Conservation (phyloP, 1,139 yeast genomes). For the Yamadazyma blattariae region DNA sequence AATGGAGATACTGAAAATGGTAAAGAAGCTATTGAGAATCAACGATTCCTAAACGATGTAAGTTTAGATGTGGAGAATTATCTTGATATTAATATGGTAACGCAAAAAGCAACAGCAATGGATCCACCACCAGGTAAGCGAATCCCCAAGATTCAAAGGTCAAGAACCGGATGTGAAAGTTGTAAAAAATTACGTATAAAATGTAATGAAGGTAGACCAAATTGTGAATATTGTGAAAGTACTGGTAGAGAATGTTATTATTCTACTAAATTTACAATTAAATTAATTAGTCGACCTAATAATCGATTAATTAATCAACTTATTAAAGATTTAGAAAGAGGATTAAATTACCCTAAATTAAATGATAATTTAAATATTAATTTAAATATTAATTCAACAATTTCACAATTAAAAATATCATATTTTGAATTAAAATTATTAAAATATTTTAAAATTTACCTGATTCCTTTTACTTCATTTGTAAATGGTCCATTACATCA, state of each 20-base stretch:
- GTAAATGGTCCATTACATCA: constrained; percentile 6
- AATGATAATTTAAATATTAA: background rate
- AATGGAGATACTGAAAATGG: too few species aligned
- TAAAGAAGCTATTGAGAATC: too few species aligned
- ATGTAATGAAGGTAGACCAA: constrained; percentile 34
- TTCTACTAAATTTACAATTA: background rate
- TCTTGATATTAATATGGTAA: background rate
- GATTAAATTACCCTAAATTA: background rate
- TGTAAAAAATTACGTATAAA: constrained; percentile 30
- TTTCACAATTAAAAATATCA: constrained; percentile 2
- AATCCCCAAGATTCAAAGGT: constrained; percentile 14
- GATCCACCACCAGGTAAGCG: too few species aligned
- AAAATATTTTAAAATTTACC: constrained; percentile 4
- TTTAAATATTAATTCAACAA: constrained; percentile 1
- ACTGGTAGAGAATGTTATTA: constrained; percentile 25
- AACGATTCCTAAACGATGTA: too few species aligned
- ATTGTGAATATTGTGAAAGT: constrained; percentile 36
- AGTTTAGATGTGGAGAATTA: too few species aligned
- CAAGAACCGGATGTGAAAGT: constrained; percentile 30
- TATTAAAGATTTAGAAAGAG: constrained; percentile 3
- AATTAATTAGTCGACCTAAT: constrained; percentile 1
- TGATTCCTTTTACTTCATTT: constrained; percentile 3
- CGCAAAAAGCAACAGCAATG: background rate
- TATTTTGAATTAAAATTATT: constrained; percentile 6
- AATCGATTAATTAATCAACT: constrained; percentile 3